Base-by-base conservation (phyloP, 2,329 filamentous ascomycete genomes). In the Tympanopsis confertula region DNA sequence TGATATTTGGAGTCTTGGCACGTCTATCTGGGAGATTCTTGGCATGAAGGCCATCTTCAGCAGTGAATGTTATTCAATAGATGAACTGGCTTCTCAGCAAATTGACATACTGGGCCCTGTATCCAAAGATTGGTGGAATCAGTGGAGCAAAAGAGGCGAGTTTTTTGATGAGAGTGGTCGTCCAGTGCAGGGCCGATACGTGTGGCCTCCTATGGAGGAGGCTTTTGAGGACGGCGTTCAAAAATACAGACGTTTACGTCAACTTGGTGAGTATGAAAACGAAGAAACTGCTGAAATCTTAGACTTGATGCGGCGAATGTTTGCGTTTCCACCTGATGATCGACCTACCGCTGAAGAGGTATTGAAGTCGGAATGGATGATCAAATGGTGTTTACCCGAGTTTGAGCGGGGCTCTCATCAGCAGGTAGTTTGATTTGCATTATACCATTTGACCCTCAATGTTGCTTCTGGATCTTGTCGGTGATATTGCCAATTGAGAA, bases 361-460 rank as follows among this genome's bases (percentile, higher is more conserved):
- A 2, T 39, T 58, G 12, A 36, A 37, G 38, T 59, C 52, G 1
- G 48, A 56, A 19, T 59, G 54, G 54, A 56, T 58, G 48, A 42
- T 47, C 1, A 56, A 52, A 26, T 59, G 54, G 55, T 50, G 35
- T n/a, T 41, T 50, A 24, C 49, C 49, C 35, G 43, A 49, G 32
- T 43, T 32, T 3, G 32, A 43, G 18, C n/a, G n/a, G n/a, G n/a
- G n/a, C n/a, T n/a, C n/a, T n/a, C n/a, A n/a, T n/a, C n/a, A n/a
- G n/a, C n/a, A n/a, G n/a, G n/a, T n/a, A n/a, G n/a, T n/a, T n/a
- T n/a, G n/a, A n/a, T n/a, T n/a, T n/a, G n/a, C n/a, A n/a, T n/a
- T n/a, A n/a, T n/a, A n/a, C n/a, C n/a, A n/a, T n/a, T n/a, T n/a
- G n/a, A n/a, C n/a, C n/a, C n/a, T n/a, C n/a, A n/a, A n/a, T n/a